phyloP scores from a whole-genome alignment of 768 basidiomycete genomes.

The Inosperma sp. region DNA sequence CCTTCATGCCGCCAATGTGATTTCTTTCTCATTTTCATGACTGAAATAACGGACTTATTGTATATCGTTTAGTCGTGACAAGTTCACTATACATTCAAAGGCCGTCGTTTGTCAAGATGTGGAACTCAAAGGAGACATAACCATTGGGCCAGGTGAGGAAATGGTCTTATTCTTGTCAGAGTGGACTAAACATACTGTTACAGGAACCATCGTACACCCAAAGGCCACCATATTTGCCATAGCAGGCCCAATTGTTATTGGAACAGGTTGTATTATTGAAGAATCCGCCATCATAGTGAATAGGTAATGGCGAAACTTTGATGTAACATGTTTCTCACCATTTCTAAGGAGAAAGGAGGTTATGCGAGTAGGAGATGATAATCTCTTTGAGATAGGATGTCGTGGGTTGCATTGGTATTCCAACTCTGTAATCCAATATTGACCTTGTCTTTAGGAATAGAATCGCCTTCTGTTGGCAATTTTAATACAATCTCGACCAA shows the following conservation, averaged over 20 bases:
- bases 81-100: constrained; percentile 85
- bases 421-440: not conserved
- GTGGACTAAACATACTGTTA: constrained; percentile 1
- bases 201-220: constrained; percentile 87
- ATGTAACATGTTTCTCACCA: not conserved
- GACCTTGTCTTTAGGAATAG: constrained; percentile 57
- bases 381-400: constrained; percentile 91
- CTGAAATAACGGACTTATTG: constrained; percentile 6
- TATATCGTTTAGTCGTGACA: constrained; percentile 60
- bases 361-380: constrained; percentile 92
- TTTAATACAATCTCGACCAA: constrained; percentile 85
- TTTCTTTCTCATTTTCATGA: constrained; percentile 13
- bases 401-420: constrained; percentile 52
- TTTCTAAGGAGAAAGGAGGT: constrained; percentile 61
- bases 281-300: constrained; percentile 90
- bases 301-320: constrained; percentile 39
- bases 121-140: constrained; percentile 91
- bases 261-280: constrained; percentile 84
- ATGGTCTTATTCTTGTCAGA: not conserved
- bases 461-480: constrained; percentile 78
- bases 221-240: constrained; percentile 92
- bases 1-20: constrained; percentile 40
- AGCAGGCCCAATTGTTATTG: constrained; percentile 87
- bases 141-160: constrained; percentile 71
- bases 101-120: constrained; percentile 91